These are phyloP conservation scores for Citrus mangshanensis DNA, from an alignment of 345 rosid genomes.

Conservation along the genomic window DNA sequence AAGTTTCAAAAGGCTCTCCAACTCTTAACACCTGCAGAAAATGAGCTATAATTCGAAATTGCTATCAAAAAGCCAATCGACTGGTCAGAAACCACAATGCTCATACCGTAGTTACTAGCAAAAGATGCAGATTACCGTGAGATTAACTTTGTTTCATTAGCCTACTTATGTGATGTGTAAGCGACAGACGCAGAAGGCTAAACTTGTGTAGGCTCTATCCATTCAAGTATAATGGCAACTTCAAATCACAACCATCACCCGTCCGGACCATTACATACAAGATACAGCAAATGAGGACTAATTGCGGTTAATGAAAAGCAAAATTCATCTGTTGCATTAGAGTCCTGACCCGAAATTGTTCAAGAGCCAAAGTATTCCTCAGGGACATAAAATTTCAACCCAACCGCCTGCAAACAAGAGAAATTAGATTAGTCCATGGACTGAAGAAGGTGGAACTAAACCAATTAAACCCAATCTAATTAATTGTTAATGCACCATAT, in stretches of 20 bases:
- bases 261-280: neutral
- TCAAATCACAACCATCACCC: neutral
- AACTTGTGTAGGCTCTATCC: neutral
- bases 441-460: neutral
- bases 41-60: neutral
- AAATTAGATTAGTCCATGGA: neutral
- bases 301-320: neutral
- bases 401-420: slow-evolving; percentile 54
- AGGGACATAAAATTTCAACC: slow-evolving; percentile 67
- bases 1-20: too few relatives aligned
- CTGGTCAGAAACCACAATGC: neutral
- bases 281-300: neutral
- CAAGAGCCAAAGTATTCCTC: slow-evolving; percentile 64
- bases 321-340: neutral
- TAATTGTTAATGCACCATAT: neutral
- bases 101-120: neutral
- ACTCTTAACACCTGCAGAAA: neutral
- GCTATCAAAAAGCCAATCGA: neutral
- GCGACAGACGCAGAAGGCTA: neutral
- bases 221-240: neutral
- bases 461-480: neutral
- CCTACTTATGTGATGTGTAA: neutral
- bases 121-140: neutral
- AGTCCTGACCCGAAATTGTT: neutral
- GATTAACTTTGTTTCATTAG: neutral